Conservation (phyloP, 768 basidiomycete species). For the Boletus bicolor region DNA sequence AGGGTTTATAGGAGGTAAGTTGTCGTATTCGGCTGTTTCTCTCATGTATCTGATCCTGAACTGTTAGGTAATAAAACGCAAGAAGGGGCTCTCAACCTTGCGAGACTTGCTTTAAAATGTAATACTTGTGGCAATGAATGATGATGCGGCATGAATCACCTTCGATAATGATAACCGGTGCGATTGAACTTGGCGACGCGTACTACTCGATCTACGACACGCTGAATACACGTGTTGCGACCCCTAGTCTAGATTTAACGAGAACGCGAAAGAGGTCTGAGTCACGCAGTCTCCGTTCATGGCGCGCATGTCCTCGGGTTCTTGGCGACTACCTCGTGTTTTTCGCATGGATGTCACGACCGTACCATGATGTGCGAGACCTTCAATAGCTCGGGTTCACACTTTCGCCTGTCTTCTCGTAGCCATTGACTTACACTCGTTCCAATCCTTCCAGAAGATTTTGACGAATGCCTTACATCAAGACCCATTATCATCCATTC, state of each 20-base stretch:
- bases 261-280: constrained; percentile 8
- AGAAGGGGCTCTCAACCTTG: constrained; percentile 82
- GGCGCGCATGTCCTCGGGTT: not conserved
- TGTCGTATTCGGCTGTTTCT: not conserved
- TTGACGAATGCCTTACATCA: constrained; percentile 39
- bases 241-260: constrained; percentile 4
- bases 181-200: constrained; percentile 10
- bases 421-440: constrained; percentile 10
- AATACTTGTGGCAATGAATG: constrained; percentile 19
- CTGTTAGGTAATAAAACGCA: constrained; percentile 78
- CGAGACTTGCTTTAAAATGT: constrained; percentile 57
- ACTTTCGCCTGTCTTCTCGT: constrained; percentile 11
- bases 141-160: constrained; percentile 13
- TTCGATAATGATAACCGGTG: constrained; percentile 8
- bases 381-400: constrained; percentile 16
- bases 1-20: constrained; percentile 91
- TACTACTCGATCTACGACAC: constrained; percentile 7
- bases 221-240: constrained; percentile 16
- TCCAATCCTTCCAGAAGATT: constrained; percentile 8
- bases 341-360: constrained; percentile 31
- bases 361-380: constrained; percentile 20
- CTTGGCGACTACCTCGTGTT: constrained; percentile 29
- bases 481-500: constrained; percentile 58
- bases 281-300: constrained; percentile 4
- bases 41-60: constrained; percentile 10